Base-by-base conservation (phyloP, 768 basidiomycete genomes). In the Candolleomyces efflorescens region DNA sequence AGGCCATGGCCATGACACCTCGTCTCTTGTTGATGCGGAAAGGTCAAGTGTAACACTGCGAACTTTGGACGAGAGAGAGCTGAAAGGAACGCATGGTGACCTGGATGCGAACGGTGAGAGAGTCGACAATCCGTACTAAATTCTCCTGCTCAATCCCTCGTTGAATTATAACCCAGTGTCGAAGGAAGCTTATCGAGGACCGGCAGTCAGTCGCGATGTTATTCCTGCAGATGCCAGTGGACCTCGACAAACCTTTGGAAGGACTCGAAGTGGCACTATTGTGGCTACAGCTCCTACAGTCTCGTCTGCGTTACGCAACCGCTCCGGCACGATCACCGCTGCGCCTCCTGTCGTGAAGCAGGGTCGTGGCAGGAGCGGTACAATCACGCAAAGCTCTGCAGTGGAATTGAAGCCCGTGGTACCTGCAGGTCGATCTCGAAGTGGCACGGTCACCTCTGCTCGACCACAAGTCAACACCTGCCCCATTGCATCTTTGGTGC, bases 341-440 rank as follows among this genome's bases (percentile, higher is more conserved):
- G 37, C 38, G 10, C 24, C 56, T 20, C 18, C 24, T 32, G 18
- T 12, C 11, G 12, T 38, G 1, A 32, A 17, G 23, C 23, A 50
- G 27, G 11, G 20, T 26, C 56, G 56, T 6, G 22, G 17, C 6
- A 50, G 56, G n/a, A 58, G 56, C 43, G 56, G 50, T 15, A 59
- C 58, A 10, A 39, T 59, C 43, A 59, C 58, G 24, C 27, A 26
- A 12, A 26, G 43, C 37, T 38, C 51, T 23, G 5, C 37, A 15
- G 24, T 22, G 7, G 32, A 48, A 57, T n/a, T 36, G 18, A 18
- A 10, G 18, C 13, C 36, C 11, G 11, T 32, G 32, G 7, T 26
- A 3, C 7, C 26, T 48, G 15, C 17, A 17, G 41, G 26, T 44
- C 18, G 49, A 41, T 27, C 44, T 24, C 58, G 58, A 9, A 54